Conservation (phyloP, 2,329 filamentous ascomycete genomes). For the Penicillium hesseltinei region DNA sequence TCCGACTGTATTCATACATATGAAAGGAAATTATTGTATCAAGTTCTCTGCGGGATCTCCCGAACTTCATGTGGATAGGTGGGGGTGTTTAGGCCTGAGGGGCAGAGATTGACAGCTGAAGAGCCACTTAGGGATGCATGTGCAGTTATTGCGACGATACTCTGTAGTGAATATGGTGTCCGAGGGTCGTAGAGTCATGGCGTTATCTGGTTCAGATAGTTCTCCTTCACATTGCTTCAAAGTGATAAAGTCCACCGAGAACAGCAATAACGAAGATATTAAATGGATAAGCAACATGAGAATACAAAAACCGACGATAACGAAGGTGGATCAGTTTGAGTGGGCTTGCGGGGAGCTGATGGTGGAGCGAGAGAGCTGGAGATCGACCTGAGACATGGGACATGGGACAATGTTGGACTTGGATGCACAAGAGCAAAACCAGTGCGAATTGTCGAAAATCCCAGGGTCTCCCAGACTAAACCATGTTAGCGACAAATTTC, state of each 20-base stretch:
- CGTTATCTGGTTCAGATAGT: background rate
- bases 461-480: background rate
- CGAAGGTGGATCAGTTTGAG: background rate
- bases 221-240: background rate
- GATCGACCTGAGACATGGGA: background rate
- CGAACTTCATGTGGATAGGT: background rate
- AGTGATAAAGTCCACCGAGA: no score
- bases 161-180: background rate
- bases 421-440: background rate
- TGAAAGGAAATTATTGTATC: background rate
- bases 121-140: background rate
- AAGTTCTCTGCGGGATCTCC: background rate
- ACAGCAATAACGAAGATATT: background rate
- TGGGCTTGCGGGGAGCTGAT: background rate
- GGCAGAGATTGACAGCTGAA: conserved; percentile 1
- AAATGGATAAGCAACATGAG: background rate
- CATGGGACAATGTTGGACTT: background rate
- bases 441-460: background rate
- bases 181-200: background rate
- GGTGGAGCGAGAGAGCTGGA: background rate
- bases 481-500: background rate
- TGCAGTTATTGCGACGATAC: background rate
- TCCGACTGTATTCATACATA: background rate
- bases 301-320: background rate
- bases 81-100: background rate